These are phyloP conservation scores for Meyerozyma guilliermondii DNA, from an alignment of 1,139 yeast species.

Conservation along the genomic window DNA sequence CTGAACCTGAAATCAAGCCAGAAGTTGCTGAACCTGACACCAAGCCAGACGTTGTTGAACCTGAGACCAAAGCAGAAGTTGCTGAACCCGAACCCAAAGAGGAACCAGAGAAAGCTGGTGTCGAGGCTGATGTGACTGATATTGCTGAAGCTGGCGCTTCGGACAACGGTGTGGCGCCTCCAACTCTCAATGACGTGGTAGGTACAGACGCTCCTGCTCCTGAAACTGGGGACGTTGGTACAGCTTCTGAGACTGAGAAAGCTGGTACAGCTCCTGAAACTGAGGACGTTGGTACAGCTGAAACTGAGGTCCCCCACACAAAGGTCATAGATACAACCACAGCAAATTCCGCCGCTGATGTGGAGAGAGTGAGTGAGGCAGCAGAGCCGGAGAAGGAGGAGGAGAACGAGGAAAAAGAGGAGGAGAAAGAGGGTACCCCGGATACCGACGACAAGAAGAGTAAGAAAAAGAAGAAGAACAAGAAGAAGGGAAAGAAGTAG, in stretches of 20 bases:
- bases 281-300: not conserved
- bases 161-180: not conserved
- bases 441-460: slow-evolving; percentile 6
- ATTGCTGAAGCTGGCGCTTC: no score
- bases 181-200: not conserved
- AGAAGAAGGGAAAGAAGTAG: slow-evolving; percentile 2
- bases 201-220: not conserved
- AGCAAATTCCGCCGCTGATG: not conserved
- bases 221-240: not conserved
- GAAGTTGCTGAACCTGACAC: slow-evolving; percentile 5
- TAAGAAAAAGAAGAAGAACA: slow-evolving; percentile 5
- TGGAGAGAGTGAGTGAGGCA: not conserved
- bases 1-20: not conserved
- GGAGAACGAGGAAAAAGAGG: slow-evolving; percentile 6
- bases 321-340: not conserved
- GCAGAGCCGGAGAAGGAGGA: slow-evolving; percentile 1
- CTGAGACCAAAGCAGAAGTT: not conserved
- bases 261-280: no score
- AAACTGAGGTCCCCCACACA: not conserved
- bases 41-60: slow-evolving; percentile 9
- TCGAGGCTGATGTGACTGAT: not conserved
- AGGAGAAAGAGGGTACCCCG: slow-evolving; percentile 7
- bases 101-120: not conserved
- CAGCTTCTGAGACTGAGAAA: not conserved
- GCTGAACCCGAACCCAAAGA: not conserved